Evolutionary conservation across 1,284 basidiomycete species (phyloP), one percentile per base, ranked within the genome.

Genomic region (Sporisorium reilianum): DNA sequence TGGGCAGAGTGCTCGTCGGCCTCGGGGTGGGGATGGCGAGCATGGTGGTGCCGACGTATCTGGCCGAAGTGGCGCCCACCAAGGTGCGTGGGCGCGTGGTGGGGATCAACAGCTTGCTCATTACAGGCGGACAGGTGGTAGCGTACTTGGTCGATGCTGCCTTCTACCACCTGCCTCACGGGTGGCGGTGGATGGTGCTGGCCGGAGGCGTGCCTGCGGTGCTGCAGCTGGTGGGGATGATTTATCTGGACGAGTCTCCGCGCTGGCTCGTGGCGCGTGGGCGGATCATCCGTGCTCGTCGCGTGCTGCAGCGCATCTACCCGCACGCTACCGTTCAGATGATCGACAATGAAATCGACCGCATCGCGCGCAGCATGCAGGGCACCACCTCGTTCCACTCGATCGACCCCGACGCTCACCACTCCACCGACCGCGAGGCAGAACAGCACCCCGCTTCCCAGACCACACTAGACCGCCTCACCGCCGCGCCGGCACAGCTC

Each of bases 121-220:
- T 82, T 23, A 82, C 80, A 1, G 79, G 76, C 14, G 80, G 80
- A 5, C 80, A 82, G 62, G 78, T 82, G 12, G 55, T 79, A 4
- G 79, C 80, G 4, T 82, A 82, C 40, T 30, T 70, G 14, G 60
- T 82, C 25, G 65, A 76, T 38, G 79, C 80, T 8, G 64, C 68
- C 4, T 73, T 82, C 46, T 82, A 77, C 57, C 63, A 75, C 22
- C 28, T 80, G 12, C 71, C 79, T 5, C 78, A 81, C 28, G 75
- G 75, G 5, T 82, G 80, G 80, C 50, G 80, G 11, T 82, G 77
- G 76, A 82, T 82, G 80, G 76, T 77, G 12, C 59, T 81, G 5
- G 68, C 64, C 4, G 78, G 75, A 5, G 74, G 68, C 6, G 34
- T 79, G 9, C 80, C 80, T 5, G 80, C 80, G 7, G 26, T 81